These are phyloP conservation scores for Garcia nutans DNA, from an alignment of 345 rosid genomes.

Conservation along the genomic window DNA sequence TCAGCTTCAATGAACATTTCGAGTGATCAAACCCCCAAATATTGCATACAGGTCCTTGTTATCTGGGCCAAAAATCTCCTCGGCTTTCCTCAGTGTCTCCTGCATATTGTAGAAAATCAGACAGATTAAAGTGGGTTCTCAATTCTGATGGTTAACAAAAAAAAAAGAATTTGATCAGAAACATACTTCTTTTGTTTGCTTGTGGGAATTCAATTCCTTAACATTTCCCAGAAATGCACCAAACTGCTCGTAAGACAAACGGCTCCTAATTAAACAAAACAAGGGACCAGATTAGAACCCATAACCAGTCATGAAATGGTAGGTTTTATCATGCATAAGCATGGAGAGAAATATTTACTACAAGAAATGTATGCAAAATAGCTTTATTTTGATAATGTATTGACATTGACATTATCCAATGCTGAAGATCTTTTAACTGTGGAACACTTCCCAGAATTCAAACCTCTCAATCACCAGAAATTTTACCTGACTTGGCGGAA, in stretches of 20 bases:
- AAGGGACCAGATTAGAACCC: not conserved
- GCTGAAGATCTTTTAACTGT: not conserved
- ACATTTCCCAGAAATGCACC: slow-evolving; percentile 89
- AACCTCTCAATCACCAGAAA: not conserved
- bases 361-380: not conserved
- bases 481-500: slow-evolving; percentile 93
- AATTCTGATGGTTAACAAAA: not conserved
- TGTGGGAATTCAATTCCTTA: slow-evolving; percentile 90
- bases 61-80: slow-evolving; percentile 76
- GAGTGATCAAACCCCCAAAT: slow-evolving; percentile 81
- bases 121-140: not conserved
- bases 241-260: slow-evolving; percentile 85
- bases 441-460: not conserved
- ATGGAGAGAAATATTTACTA: not conserved
- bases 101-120: slow-evolving; percentile 23
- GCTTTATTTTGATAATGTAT: not conserved
- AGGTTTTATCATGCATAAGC: not conserved
- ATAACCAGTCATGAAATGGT: not conserved
- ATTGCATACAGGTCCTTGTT: slow-evolving; percentile 75
- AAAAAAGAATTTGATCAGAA: not conserved
- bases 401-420: not conserved
- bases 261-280: slow-evolving; percentile 45
- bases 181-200: slow-evolving; percentile 78
- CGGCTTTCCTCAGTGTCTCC: slow-evolving; percentile 87
- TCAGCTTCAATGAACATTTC: slow-evolving; percentile 48